phyloP scores from a whole-genome alignment of 352 stramenopile species.

The Phytophthora sansomeana region DNA sequence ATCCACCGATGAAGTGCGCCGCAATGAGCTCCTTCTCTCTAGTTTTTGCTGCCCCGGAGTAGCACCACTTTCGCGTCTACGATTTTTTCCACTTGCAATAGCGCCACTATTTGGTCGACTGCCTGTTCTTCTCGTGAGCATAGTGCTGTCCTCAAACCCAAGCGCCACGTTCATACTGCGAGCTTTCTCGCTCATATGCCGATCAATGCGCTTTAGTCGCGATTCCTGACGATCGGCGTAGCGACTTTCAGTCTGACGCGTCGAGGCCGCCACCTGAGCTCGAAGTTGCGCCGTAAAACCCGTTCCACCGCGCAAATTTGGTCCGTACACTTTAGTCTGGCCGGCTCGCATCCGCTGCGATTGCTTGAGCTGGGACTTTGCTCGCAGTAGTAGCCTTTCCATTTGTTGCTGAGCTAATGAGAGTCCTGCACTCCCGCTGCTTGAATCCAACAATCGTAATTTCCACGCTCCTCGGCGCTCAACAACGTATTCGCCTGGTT shows the following conservation, averaged over 20 bases:
- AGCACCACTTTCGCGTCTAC: background rate
- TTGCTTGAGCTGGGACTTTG: conserved; percentile 80
- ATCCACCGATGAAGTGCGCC: conserved; percentile 17
- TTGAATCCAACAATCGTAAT: conserved; percentile 75
- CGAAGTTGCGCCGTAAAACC: conserved; percentile 65
- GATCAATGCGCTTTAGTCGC: conserved; percentile 48
- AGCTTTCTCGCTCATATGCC: conserved; percentile 55
- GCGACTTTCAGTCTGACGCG: conserved; percentile 55
- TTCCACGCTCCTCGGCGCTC: conserved; percentile 75
- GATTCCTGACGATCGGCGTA: conserved; percentile 47
- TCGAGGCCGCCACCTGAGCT: conserved; percentile 53
- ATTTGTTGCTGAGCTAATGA: conserved; percentile 84
- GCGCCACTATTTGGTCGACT: conserved; percentile 17
- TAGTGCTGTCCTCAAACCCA: background rate
- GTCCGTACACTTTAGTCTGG: conserved; percentile 53
- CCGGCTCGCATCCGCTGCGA: conserved; percentile 76
- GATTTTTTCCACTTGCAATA: background rate
- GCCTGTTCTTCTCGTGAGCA: conserved; percentile 7
- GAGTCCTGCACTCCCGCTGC: conserved; percentile 64
- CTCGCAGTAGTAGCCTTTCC: conserved; percentile 73
- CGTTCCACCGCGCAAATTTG: conserved; percentile 53
- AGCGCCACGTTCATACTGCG: conserved; percentile 47
- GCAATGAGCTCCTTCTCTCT: conserved; percentile 1
- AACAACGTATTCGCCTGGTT: conserved; percentile 72
- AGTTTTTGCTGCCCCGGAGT: background rate